These are phyloP conservation scores for Geranium brycei DNA, from an alignment of 345 rosid species.

Conservation along the genomic window DNA sequence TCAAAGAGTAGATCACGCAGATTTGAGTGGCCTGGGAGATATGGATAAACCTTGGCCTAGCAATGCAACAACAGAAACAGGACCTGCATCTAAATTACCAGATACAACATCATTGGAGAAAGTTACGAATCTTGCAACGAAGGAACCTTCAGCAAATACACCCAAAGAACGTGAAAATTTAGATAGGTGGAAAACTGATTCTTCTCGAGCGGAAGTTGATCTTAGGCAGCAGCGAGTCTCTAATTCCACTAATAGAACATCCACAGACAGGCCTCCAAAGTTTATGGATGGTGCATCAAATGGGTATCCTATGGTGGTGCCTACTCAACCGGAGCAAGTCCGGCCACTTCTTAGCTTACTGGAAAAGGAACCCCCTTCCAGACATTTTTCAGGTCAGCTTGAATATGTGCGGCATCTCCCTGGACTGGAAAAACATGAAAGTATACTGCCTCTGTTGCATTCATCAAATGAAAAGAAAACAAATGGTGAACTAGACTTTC, in stretches of 20 bases:
- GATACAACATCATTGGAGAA: slow-evolving; percentile 28
- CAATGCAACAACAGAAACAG: slow-evolving; percentile 39
- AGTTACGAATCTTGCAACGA: slow-evolving; percentile 3
- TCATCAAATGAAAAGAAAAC: slow-evolving; percentile 74
- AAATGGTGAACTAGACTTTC: slow-evolving; percentile 80
- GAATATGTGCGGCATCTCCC: slow-evolving; percentile 71
- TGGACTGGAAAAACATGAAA: slow-evolving; percentile 84
- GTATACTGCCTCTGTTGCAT: slow-evolving; percentile 79
- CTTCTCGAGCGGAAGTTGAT: slow-evolving; percentile 17
- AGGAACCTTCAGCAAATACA: slow-evolving; percentile 7
- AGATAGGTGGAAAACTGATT: slow-evolving; percentile 10
- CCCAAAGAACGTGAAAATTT: slow-evolving; percentile 29
- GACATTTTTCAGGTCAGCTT: slow-evolving; percentile 76
- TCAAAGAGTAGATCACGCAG: slow-evolving; percentile 61
- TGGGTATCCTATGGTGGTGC: slow-evolving; percentile 27
- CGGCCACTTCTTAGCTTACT: slow-evolving; percentile 93
- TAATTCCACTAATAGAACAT: slow-evolving; percentile 42
- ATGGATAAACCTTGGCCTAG: slow-evolving; percentile 53
- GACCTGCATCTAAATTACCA: slow-evolving; percentile 27
- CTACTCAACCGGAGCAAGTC: slow-evolving; percentile 66
- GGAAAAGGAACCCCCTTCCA: slow-evolving; percentile 95
- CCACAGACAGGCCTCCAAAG: slow-evolving; percentile 67
- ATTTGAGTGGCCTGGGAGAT: slow-evolving; percentile 32
- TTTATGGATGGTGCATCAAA: slow-evolving; percentile 47
- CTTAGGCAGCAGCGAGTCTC: slow-evolving; percentile 35